Evolutionary conservation across 805 yeast species (phyloP).

Genomic region (Metschnikowia corniflorae): DNA sequence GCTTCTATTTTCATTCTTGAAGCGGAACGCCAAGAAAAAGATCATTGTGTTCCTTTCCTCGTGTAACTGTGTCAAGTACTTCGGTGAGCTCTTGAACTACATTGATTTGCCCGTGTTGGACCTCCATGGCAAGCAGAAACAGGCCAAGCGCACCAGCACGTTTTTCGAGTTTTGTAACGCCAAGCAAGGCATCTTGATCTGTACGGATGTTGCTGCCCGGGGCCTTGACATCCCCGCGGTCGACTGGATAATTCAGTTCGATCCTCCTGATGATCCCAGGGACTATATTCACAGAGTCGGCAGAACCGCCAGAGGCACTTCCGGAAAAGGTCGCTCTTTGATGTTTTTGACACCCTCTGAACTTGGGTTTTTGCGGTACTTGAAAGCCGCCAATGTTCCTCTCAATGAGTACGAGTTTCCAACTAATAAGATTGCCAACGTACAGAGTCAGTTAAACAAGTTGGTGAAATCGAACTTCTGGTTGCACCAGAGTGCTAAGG

Average conservation of each 20-base stretch:
- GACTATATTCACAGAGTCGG: slow-evolving; percentile 99
- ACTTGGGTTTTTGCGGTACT: slow-evolving; percentile 88
- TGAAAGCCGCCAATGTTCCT: slow-evolving; percentile 96
- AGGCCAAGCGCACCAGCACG: slow-evolving; percentile 96
- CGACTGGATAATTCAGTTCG: slow-evolving; percentile 98
- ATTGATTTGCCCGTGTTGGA: slow-evolving; percentile 96
- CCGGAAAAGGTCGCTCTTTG: slow-evolving; percentile 87
- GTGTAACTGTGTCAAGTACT: slow-evolving; percentile 95
- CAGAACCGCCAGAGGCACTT: slow-evolving; percentile 92
- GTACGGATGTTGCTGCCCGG: slow-evolving; percentile 99
- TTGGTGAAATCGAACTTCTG: slow-evolving; percentile 88
- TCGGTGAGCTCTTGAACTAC: slow-evolving; percentile 90
- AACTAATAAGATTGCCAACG: slow-evolving; percentile 87
- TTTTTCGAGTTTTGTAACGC: slow-evolving; percentile 98
- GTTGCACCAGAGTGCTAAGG: slow-evolving; percentile 93
- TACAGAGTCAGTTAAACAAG: slow-evolving; percentile 89
- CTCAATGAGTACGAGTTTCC: slow-evolving; percentile 97
- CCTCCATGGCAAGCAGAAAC: slow-evolving; percentile 97
- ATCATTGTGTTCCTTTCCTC: slow-evolving; percentile 93
- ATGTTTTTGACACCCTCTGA: slow-evolving; percentile 95
- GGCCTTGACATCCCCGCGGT: slow-evolving; percentile 98
- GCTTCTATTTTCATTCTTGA: slow-evolving; percentile 85
- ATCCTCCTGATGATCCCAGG: slow-evolving; percentile 99
- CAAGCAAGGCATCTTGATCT: slow-evolving; percentile 83
- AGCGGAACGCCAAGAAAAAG: slow-evolving; percentile 88